A percentile compares a stretch with the other conserved stretches of the same genome.
Evolutionary conservation across 2,329 filamentous ascomycete genomes (phyloP).

Genomic region (Clonostachys rosea): DNA sequence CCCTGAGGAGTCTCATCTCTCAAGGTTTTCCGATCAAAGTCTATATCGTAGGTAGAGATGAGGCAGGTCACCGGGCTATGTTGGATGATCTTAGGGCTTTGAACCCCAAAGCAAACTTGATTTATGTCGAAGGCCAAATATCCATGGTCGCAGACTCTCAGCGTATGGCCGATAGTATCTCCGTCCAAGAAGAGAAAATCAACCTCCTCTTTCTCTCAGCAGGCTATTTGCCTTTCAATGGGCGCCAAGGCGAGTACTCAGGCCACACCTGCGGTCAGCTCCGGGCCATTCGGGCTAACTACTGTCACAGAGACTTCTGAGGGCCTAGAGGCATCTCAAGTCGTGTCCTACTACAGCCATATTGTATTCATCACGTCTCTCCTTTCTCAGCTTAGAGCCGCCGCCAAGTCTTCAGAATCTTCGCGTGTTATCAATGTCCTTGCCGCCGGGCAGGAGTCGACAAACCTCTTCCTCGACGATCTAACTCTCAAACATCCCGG

Average conservation of each 20-base stretch:
- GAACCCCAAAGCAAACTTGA: not conserved
- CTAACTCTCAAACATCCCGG: not conserved
- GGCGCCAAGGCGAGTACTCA: not conserved
- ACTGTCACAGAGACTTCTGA: not conserved
- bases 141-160: not conserved
- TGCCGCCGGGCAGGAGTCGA: constrained; percentile 1
- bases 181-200: not conserved
- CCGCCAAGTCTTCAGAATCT: too few relatives aligned
- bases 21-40: not conserved
- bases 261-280: too few relatives aligned
- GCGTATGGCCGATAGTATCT: not conserved
- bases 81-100: not conserved
- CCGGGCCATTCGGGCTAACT: too few relatives aligned
- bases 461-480: not conserved
- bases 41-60: constrained; percentile 1
- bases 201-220: not conserved
- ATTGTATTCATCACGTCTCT: not conserved
- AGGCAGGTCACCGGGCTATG: not conserved
- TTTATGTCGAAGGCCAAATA: constrained; percentile 2
- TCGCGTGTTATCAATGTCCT: constrained; percentile 1
- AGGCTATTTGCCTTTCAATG: not conserved
- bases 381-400: not conserved
- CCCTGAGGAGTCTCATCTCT: not conserved
- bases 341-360: not conserved
- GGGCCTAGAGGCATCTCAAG: not conserved